Conservation (phyloP, 2,329 filamentous ascomycete genomes). For the Xylariaceae sp. region DNA sequence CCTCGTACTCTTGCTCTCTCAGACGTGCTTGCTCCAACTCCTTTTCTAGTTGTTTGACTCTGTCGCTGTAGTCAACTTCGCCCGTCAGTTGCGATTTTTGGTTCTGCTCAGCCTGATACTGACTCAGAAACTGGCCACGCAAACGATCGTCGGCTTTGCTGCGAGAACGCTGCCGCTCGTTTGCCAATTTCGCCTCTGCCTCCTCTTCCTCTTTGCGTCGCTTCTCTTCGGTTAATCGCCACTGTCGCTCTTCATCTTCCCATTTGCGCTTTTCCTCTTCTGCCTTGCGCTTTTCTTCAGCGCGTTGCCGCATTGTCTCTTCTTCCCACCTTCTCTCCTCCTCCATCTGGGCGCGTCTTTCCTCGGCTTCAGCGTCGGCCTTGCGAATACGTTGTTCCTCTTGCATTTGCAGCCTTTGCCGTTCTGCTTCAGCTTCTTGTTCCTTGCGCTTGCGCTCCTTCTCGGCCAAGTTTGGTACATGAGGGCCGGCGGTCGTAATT, state of each 20-base stretch:
- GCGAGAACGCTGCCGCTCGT: slow-evolving; percentile 63
- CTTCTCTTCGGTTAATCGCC: slow-evolving; percentile 73
- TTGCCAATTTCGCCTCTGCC: slow-evolving; percentile 63
- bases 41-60: slow-evolving; percentile 78
- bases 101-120: slow-evolving; percentile 74
- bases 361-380: slow-evolving; percentile 54
- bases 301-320: slow-evolving; percentile 58
- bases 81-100: slow-evolving; percentile 37
- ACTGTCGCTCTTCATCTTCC: slow-evolving; percentile 74
- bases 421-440: slow-evolving; percentile 57
- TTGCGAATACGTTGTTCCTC: slow-evolving; percentile 48
- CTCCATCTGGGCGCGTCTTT: slow-evolving; percentile 58
- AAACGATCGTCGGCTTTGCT: slow-evolving; percentile 64
- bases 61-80: slow-evolving; percentile 54
- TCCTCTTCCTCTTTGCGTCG: slow-evolving; percentile 71
- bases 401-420: slow-evolving; percentile 53
- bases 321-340: slow-evolving; percentile 68
- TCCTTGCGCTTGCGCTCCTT: slow-evolving; percentile 70
- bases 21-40: slow-evolving; percentile 62
- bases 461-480: slow-evolving; percentile 77
- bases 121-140: slow-evolving; percentile 79
- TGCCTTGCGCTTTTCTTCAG: slow-evolving; percentile 59
- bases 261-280: slow-evolving; percentile 70
- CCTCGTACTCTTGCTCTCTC: slow-evolving; percentile 62
- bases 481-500: slow-evolving; percentile 79